phyloP scores from a whole-genome alignment of 1,139 yeast genomes.

The Candida neerlandica region DNA sequence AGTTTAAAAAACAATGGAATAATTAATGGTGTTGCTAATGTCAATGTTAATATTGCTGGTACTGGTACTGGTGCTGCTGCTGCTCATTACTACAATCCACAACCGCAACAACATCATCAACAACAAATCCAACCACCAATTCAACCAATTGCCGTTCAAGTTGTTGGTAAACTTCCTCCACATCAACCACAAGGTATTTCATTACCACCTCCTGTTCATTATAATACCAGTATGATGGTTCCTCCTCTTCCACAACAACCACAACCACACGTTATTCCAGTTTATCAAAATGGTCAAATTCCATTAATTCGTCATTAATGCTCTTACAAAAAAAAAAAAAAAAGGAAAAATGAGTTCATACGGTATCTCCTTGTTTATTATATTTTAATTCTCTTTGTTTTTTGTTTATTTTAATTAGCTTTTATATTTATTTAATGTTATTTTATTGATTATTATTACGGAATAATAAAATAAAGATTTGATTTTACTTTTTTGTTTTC shows the following conservation, averaged over 20 bases:
- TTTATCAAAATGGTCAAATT: constrained; percentile 16
- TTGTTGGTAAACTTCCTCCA: not conserved
- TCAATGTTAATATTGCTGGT: not conserved
- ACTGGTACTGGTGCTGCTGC: not conserved
- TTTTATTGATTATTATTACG: too few relatives aligned
- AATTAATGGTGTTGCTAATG: too few relatives aligned
- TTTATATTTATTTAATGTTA: too few relatives aligned
- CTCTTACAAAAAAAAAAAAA: too few relatives aligned
- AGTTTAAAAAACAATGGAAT: constrained; percentile 10
- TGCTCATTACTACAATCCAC: constrained; percentile 9
- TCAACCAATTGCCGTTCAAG: constrained; percentile 1
- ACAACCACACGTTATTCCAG: constrained; percentile 1
- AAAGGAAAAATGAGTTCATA: not conserved
- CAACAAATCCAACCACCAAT: constrained; percentile 6
- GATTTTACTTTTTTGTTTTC: too few relatives aligned
- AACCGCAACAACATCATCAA: constrained; percentile 10
- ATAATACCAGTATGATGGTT: constrained; percentile 5
- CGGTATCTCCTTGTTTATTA: too few relatives aligned
- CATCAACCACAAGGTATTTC: constrained; percentile 12
- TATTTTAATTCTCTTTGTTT: too few relatives aligned
- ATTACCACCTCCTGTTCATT: constrained; percentile 20
- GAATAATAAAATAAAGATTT: too few relatives aligned
- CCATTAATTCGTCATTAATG: constrained; percentile 23
- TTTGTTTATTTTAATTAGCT: too few relatives aligned
- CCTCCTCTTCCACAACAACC: constrained; percentile 4